Base-by-base conservation (phyloP, 805 yeast species). In the Cyberlindnera galapagoensis region DNA sequence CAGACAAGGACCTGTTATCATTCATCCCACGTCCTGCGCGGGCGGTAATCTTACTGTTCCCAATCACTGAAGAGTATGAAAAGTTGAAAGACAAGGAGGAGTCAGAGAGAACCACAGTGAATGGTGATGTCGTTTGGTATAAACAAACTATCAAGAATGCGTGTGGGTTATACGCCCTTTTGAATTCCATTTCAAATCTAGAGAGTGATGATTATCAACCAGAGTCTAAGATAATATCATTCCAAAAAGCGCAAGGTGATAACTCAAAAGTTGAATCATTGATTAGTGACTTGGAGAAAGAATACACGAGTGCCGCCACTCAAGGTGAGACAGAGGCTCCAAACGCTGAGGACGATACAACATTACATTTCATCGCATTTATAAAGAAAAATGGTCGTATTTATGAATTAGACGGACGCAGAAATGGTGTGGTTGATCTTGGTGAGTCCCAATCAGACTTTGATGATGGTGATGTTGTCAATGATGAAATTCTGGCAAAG, bases 381-480 rank as follows among this genome's bases (percentile, higher is more conserved):
- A 64, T 82, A 9, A 76, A 71, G 46, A 58, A 60, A 9, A 67
- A 74, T 40, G 73, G 71, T 7, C 73, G 72, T 37, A 51, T 90
- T 14, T 84, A 74, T 48, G 97, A 90, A 57, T 65, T 90, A 21
- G 98, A 90, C 51, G 98, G 98, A 2, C 69, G 97, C 42, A 67
- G 94, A 42, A 57, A 57, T 21, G 92, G 95, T 0, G 86, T 95
- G 0, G 65, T 79, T 21, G 74, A 70, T 38, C 59, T 86, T 24
- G 87, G 77, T 5, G 32, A 44, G 4, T 40, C 52, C 1, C 25
- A 32, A 6, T 47, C 57, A 6, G 52, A 47, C 3, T n/a, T n/a
- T n/a, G 61, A 58, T 4, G 52, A 42, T 5, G 40, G 47, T 1
- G 78, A 79, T 44, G 65, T 83, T 21, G 39, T 83, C n/a, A 63